phyloP scores from a whole-genome alignment of 1,284 basidiomycete species.

The Trametes polyzona region DNA sequence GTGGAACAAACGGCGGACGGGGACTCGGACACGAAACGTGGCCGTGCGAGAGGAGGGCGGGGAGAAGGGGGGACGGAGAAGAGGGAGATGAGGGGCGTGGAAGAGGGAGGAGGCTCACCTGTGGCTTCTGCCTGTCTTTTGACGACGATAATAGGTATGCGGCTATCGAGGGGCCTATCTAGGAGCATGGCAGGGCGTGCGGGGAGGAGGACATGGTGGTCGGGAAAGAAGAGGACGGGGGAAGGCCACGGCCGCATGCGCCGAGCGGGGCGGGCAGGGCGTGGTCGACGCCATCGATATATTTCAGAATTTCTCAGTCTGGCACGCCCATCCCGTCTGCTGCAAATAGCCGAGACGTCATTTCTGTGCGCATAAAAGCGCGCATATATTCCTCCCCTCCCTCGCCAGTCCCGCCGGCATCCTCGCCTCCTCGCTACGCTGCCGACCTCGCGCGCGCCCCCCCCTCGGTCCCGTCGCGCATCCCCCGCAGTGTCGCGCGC shows the following conservation, averaged over 20 bases:
- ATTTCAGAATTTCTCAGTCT: background rate
- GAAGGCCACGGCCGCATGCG: background rate
- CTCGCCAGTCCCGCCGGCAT: background rate
- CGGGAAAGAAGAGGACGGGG: conserved; percentile 6
- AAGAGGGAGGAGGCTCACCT: conserved; percentile 17
- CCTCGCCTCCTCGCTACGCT: background rate
- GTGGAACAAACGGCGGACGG: conserved; percentile 5
- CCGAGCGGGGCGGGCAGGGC: background rate
- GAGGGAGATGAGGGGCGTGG: conserved; percentile 5
- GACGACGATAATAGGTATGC: background rate
- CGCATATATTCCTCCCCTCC: background rate
- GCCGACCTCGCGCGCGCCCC: background rate
- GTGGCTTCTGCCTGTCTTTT: conserved; percentile 16
- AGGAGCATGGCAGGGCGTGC: conserved; percentile 9
- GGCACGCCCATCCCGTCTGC: background rate
- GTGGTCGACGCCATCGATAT: background rate
- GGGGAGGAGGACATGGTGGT: conserved; percentile 16
- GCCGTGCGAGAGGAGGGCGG: background rate
- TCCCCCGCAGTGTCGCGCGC: background rate
- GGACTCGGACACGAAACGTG: conserved; percentile 4
- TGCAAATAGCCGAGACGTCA: conserved; percentile 17
- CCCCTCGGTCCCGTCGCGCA: background rate
- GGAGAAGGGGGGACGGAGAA: background rate
- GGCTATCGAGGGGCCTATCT: background rate
- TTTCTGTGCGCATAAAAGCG: background rate